Evolutionary conservation across 2,329 filamentous ascomycete species (phyloP).

Genomic region (Raffaelea ambrosiae): DNA sequence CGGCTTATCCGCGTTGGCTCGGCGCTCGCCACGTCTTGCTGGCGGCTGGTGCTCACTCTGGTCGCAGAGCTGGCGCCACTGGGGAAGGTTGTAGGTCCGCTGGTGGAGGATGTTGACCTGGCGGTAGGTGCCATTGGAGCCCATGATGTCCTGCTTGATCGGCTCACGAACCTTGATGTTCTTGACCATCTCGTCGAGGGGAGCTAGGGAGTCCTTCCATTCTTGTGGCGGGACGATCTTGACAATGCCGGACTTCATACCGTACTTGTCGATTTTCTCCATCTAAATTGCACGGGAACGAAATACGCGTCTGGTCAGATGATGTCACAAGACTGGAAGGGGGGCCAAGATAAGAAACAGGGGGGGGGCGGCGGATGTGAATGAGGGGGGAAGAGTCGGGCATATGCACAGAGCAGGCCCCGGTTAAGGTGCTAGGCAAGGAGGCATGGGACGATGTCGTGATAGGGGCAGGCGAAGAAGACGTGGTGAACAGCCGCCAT

Average conservation of each 20-base stretch:
- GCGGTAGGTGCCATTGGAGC: conserved; percentile 87
- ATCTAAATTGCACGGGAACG: conserved; percentile 33
- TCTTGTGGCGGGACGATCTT: conserved; percentile 91
- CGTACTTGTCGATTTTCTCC: conserved; percentile 82
- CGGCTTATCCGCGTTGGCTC: conserved; percentile 50
- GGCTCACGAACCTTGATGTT: conserved; percentile 90
- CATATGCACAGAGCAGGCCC: neutral
- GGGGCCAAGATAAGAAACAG: neutral
- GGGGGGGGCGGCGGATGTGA: neutral
- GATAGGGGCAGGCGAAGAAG: no score
- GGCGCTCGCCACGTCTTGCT: conserved; percentile 75
- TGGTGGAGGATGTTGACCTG: conserved; percentile 97
- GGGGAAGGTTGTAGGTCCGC: conserved; percentile 89
- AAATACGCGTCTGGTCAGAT: neutral
- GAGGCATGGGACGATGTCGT: no score
- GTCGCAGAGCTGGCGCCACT: conserved; percentile 90
- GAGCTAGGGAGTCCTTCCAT: conserved; percentile 77
- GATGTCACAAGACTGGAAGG: neutral
- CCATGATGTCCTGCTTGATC: conserved; percentile 97
- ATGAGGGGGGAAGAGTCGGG: neutral
- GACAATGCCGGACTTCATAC: conserved; percentile 95
- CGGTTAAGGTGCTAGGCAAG: no score
- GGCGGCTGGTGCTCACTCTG: conserved; percentile 95
- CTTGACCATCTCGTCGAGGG: conserved; percentile 79
- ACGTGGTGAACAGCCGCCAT: no score